Evolutionary conservation across 495 filamentous ascomycete species (phyloP), one percentile per base, ranked within the genome.

Genomic region (Xylaria grammica): DNA sequence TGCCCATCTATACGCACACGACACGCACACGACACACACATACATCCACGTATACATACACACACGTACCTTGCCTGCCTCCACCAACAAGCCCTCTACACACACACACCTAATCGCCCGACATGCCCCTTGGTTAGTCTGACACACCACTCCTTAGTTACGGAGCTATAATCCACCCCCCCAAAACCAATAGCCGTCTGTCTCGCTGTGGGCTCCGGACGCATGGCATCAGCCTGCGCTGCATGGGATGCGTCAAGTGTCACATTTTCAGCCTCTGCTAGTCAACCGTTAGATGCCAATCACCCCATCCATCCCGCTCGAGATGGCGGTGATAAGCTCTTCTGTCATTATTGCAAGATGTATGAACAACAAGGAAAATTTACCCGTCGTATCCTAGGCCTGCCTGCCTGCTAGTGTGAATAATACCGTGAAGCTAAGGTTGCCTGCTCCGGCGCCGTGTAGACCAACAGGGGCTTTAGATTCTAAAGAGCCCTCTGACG

Each of bases 221-320:
- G 24, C 54, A 44, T 45, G 24, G n/a, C 54, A 44, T 57, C 38
- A 57, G 26, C 54, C 10, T 36, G 17, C 38, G 19, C 24, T 57
- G 54, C 24, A 56, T 15, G 15, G 30, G 54, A 57, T 57, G 54
- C 54, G 45, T 57, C 19, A 57, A 57, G 26, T 9, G 6, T 30
- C 38, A 45, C 54, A 7, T 45, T 40, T 53, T 55, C 38, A 57
- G 54, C 54, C 54, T 56, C 30, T 30, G n/a, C n/a, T n/a, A n/a
- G n/a, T n/a, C 11, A 24, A 30, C 17, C 32, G 36, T 29, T 42
- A 26, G 9, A 27, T 5, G 24, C 15, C 38, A 57, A n/a, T n/a
- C n/a, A n/a, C n/a, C 22, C 19, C 34, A 34, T 36, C 51, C 51
- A 15, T 34, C 13, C 22, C 27, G 13, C n/a, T 52, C 3, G 30